Evolutionary conservation across 176 grass and related monocot genomes (phyloP).

Genomic region (Ensete ventricosum): DNA sequence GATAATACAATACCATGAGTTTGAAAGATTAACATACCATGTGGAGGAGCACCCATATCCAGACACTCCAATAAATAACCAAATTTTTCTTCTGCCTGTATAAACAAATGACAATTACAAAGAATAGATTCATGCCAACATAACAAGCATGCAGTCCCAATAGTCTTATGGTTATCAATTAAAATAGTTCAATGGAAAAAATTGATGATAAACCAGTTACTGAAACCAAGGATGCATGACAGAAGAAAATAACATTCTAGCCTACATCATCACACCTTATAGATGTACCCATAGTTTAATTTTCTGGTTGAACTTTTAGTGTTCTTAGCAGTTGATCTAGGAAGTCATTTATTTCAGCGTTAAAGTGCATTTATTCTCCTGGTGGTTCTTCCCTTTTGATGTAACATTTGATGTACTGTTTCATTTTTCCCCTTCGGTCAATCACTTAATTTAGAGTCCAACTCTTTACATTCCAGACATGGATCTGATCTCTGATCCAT

Average conservation of each 20-base stretch:
- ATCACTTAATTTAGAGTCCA: no score
- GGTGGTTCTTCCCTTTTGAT: neutral
- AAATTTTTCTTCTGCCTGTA: conserved; percentile 92
- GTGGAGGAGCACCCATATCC: conserved; percentile 88
- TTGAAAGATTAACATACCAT: conserved; percentile 45
- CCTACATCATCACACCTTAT: no score
- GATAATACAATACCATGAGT: neutral
- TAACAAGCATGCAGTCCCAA: neutral
- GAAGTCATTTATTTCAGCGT: neutral
- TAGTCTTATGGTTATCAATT: neutral
- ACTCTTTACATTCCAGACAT: no score
- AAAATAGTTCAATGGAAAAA: no score
- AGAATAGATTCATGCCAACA: conserved; percentile 12
- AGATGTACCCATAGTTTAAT: no score
- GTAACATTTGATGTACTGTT: neutral
- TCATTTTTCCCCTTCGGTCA: neutral
- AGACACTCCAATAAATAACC: conserved; percentile 89
- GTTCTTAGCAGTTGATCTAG: no score
- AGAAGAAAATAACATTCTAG: no score
- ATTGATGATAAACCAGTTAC: no score
- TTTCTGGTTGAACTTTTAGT: no score
- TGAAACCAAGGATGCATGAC: no score
- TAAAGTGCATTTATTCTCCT: neutral
- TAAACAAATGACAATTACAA: neutral
- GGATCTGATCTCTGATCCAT: no score